These are phyloP conservation scores for Wickerhamomyces mucosus DNA, from an alignment of 805 yeast genomes.

Conservation along the genomic window DNA sequence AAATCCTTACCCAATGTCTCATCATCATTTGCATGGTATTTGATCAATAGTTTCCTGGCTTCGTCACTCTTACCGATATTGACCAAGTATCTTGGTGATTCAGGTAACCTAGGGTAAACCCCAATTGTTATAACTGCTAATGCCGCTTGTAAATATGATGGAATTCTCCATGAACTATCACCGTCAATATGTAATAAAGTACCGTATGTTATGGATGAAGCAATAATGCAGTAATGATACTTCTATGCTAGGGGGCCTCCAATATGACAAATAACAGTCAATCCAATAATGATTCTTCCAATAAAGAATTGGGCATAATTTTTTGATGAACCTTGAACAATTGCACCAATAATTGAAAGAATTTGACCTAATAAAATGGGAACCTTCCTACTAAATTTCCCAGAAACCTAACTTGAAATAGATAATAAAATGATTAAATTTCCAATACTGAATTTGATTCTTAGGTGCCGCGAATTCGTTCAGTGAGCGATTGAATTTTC, in stretches of 20 bases:
- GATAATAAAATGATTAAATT: conserved; percentile 21
- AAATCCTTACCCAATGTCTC: conserved; percentile 27
- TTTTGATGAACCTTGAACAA: conserved; percentile 19
- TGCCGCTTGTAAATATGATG: background rate
- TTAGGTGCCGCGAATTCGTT: conserved; percentile 31
- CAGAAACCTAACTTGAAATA: conserved; percentile 23
- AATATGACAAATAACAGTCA: background rate
- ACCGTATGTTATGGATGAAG: background rate
- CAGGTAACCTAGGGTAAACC: background rate
- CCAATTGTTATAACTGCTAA: background rate
- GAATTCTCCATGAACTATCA: conserved; percentile 8
- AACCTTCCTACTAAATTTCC: conserved; percentile 32
- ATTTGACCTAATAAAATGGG: conserved; percentile 12
- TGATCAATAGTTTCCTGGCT: background rate
- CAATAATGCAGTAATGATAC: background rate
- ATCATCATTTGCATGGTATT: too few relatives aligned
- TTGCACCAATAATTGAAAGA: conserved; percentile 14
- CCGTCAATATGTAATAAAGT: background rate
- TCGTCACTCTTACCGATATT: background rate
- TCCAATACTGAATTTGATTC: conserved; percentile 34
- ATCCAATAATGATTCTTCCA: background rate
- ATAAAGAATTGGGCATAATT: conserved; percentile 15
- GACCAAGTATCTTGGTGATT: background rate
- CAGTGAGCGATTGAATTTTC: conserved; percentile 30
- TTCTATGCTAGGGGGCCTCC: background rate